These are phyloP conservation scores for Hymenoscyphus occultus DNA, from an alignment of 2,329 filamentous ascomycete genomes.

Conservation along the genomic window DNA sequence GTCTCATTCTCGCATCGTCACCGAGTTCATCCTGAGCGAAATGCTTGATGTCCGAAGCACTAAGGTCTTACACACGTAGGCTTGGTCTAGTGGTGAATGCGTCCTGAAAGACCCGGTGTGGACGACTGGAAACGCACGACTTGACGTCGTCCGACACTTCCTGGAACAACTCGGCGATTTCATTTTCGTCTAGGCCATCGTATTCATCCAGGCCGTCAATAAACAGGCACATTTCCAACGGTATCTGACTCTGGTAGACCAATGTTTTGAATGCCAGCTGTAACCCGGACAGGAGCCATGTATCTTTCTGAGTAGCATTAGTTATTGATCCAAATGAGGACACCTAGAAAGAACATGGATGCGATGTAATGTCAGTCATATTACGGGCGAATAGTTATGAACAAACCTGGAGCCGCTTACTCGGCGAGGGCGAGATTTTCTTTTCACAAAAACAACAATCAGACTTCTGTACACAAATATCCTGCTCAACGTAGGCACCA, in stretches of 20 bases:
- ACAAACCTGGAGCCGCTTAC: neutral
- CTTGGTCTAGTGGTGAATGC: conserved; percentile 19
- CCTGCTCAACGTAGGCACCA: too few relatives aligned
- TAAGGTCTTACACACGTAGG: conserved; percentile 29
- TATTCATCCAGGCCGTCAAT: conserved; percentile 26
- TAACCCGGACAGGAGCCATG: conserved; percentile 4
- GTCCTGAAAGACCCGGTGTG: conserved; percentile 27
- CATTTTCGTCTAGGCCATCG: conserved; percentile 8
- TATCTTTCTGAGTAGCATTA: neutral
- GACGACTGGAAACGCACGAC: conserved; percentile 30
- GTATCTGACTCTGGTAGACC: neutral
- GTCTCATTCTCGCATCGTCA: conserved; percentile 13
- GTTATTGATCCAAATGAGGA: neutral
- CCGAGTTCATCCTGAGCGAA: conserved; percentile 24
- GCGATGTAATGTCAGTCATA: too few relatives aligned
- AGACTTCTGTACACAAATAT: too few relatives aligned
- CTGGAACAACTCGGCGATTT: conserved; percentile 4
- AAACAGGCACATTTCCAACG: conserved; percentile 15
- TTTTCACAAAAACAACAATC: neutral
- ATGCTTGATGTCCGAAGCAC: conserved; percentile 24
- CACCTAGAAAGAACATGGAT: too few relatives aligned
- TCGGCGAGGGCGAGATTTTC: neutral
- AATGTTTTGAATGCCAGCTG: conserved; percentile 11
- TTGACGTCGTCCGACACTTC: neutral
- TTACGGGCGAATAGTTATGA: too few relatives aligned